Evolutionary conservation across 148 eudicot genomes (phyloP), one percentile per base, ranked within the genome.

Genomic region (Oxyria digyna): DNA sequence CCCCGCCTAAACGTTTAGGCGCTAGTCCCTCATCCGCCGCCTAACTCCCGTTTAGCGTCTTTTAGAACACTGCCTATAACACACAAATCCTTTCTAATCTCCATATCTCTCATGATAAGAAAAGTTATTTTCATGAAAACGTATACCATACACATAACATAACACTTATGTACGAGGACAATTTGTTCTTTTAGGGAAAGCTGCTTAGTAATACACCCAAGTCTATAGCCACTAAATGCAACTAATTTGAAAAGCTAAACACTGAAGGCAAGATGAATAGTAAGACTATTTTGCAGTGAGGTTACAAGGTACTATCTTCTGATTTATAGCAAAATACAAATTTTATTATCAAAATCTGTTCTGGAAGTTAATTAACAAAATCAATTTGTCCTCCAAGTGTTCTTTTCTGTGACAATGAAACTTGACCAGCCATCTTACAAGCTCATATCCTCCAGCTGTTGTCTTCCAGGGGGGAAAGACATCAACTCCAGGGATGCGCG

Each of bases 341-440:
- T 59, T n/a, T n/a, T 59, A 59, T 59, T 29, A 59, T 27, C 37
- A 29, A 59, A 59, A 59, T 38, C 43, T 67, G 71, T 71, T 59
- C 20, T 59, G 37, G 3, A 15, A 54, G 62, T 54, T 54, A 29
- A 20, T 49, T 20, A 21, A 49, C 55, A 12, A 17, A 8, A 20
- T 26, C 35, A 59, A 62, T 62, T 20, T 67, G 77, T 71, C 23
- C 59, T 52, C 26, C 12, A 21, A 55, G 33, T n/a, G n/a, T 59
- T 59, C 20, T 27, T 59, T 59, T 59, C 29, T 31, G 38, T 59
- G 38, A 15, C 65, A 59, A n/a, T 27, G 37, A n/a, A n/a, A n/a
- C n/a, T 57, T 26, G 33, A 57, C 26, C 64, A 15, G 37, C 65
- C 65, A 59, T 29, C 65, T 59, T 59, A 59, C 65, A 27, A 21